Conservation (phyloP, 2,329 filamentous ascomycete species). For the Ophiostoma ips region DNA sequence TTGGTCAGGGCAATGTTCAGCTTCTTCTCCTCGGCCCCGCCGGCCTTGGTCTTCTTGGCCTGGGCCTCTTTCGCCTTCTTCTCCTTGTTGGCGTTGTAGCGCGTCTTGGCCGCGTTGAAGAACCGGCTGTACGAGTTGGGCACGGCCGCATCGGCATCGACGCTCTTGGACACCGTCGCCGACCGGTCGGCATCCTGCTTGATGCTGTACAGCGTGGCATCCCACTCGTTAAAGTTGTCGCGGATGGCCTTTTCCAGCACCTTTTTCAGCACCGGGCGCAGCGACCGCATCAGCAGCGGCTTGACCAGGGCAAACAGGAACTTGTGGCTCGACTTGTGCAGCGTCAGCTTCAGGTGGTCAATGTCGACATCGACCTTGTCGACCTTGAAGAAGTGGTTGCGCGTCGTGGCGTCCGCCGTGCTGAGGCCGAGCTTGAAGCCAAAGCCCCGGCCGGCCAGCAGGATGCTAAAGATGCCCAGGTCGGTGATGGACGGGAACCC, state of each 20-base stretch:
- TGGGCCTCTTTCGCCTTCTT: slow-evolving; percentile 32
- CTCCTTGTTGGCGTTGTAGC: slow-evolving; percentile 66
- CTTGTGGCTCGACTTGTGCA: slow-evolving; percentile 94
- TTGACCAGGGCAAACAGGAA: slow-evolving; percentile 76
- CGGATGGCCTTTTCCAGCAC: slow-evolving; percentile 80
- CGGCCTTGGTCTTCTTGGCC: slow-evolving; percentile 1
- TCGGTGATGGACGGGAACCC: slow-evolving; percentile 84
- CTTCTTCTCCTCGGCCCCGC: slow-evolving; percentile 37
- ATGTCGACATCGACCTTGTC: slow-evolving; percentile 77
- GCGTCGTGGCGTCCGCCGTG: slow-evolving; percentile 60
- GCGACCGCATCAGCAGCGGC: slow-evolving; percentile 68
- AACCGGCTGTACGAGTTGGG: slow-evolving; percentile 84
- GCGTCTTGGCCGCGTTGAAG: slow-evolving; percentile 57
- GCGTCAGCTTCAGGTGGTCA: slow-evolving; percentile 70
- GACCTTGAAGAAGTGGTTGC: slow-evolving; percentile 83
- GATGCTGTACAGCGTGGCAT: slow-evolving; percentile 59
- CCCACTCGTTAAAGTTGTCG: slow-evolving; percentile 63
- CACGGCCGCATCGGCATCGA: slow-evolving; percentile 53
- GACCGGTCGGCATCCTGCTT: slow-evolving; percentile 72
- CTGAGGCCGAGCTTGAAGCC: slow-evolving; percentile 85
- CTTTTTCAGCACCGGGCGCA: slow-evolving; percentile 76
- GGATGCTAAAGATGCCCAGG: slow-evolving; percentile 75
- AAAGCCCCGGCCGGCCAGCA: slow-evolving; percentile 75
- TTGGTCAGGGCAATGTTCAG: slow-evolving; percentile 76
- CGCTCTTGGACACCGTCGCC: slow-evolving; percentile 35